These are phyloP conservation scores for Populus hybrid DNA, from an alignment of 441 rosid species.

Conservation along the genomic window DNA sequence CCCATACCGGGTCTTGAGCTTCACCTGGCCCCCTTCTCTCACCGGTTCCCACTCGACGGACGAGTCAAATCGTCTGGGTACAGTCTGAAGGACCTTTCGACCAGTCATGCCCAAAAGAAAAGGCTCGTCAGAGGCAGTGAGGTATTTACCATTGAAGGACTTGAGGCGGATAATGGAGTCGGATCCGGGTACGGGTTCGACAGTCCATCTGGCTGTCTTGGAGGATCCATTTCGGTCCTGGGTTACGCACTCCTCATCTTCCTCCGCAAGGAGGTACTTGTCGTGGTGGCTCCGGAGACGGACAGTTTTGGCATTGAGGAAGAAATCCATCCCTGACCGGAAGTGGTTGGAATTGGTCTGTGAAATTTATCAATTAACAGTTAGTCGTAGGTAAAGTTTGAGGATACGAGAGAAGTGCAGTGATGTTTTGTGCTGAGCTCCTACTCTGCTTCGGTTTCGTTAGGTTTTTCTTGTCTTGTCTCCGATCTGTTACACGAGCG, in stretches of 20 bases:
- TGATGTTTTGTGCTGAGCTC: too few relatives aligned
- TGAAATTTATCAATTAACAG: background rate
- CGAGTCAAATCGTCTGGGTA: constrained; percentile 57
- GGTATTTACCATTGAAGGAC: constrained; percentile 54
- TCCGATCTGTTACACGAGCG: too few relatives aligned
- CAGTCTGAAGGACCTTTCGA: constrained; percentile 61
- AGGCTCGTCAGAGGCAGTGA: constrained; percentile 78
- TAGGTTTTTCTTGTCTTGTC: too few relatives aligned
- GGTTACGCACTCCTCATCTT: constrained; percentile 39
- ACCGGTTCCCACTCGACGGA: constrained; percentile 90
- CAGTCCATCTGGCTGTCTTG: constrained; percentile 36
- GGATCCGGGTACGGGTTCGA: constrained; percentile 34
- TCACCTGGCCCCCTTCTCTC: constrained; percentile 50
- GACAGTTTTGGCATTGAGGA: constrained; percentile 43
- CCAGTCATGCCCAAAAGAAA: constrained; percentile 85
- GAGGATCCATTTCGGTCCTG: constrained; percentile 44
- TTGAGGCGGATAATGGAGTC: constrained; percentile 36
- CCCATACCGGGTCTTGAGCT: constrained; percentile 68
- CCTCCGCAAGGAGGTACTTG: constrained; percentile 51
- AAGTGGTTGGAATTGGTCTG: constrained; percentile 26
- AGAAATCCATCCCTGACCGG: constrained; percentile 45
- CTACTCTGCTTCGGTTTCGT: too few relatives aligned
- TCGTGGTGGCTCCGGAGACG: constrained; percentile 54
- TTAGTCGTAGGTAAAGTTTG: background rate
- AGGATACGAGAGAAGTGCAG: background rate